Evolutionary conservation across 2,329 filamentous ascomycete genomes (phyloP), one percentile per base, ranked within the genome.

Genomic region (Ceratocystis ficicola): DNA sequence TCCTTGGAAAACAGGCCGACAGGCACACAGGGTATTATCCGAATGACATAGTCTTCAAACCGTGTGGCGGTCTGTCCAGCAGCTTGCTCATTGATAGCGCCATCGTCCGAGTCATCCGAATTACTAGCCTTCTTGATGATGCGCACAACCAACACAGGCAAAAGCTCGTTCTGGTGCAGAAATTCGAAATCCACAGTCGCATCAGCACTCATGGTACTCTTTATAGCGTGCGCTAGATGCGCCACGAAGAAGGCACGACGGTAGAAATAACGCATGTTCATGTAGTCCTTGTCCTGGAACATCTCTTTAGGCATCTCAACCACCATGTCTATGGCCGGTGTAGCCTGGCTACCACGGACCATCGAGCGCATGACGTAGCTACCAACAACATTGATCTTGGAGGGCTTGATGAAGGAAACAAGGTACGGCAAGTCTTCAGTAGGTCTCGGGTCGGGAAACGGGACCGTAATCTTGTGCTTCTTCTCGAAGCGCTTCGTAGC

Each of bases 211-310:
- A 85, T 75, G 2, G 81, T 76, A 46, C 81, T 78, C 69, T 85
- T 84, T 64, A 97, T 77, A 3, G 83, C 85, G 36, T 84, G 85
- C 15, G 90, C 86, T 66, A 97, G 78, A 69, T 88, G 90, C 44
- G 92, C 90, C 63, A 97, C 78, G 73, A 95, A 97, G 75, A 93
- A 97, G 12, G 94, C 89, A 69, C 92, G 81, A 72, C 96, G 95
- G 77, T 96, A 92, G 73, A 96, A 96, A 76, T 95, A 97, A 68
- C 94, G 85, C 78, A 94, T 82, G 74, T 96, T 91, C 62, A 92
- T 81, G 73, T 93, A 96, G 75, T 99, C 94, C 76, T 97, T 97
- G 57, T 95, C 89, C 72, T 96, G 90, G 71, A 97, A 92, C 12
- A 96, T 76, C 0, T 82, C 77, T 66, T 78, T 75, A 4, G 94